Conservation (phyloP, 2,329 filamentous ascomycete genomes). For the Diaporthe vaccinii region DNA sequence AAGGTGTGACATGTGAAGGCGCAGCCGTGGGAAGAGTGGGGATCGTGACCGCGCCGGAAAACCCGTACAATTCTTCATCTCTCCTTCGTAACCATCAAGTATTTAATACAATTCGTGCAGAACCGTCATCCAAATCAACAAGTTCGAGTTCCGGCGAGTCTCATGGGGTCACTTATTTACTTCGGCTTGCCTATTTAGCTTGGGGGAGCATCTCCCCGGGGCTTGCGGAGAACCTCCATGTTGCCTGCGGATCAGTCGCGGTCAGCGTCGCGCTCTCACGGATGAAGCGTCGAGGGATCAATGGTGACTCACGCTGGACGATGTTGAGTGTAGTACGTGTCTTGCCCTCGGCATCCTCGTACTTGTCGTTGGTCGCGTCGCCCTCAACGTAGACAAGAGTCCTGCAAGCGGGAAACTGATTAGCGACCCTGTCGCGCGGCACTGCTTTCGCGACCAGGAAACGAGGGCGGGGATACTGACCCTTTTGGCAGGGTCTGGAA, state of each 20-base stretch:
- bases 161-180: neutral
- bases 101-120: constrained; percentile 14
- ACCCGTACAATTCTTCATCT: constrained; percentile 17
- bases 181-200: neutral
- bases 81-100: constrained; percentile 30
- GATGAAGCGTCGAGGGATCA: neutral
- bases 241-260: constrained; percentile 52
- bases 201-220: constrained; percentile 9
- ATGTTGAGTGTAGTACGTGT: constrained; percentile 75
- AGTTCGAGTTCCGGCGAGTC: neutral
- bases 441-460: neutral
- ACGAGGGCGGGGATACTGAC: constrained; percentile 66
- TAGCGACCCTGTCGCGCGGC: neutral
- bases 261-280: constrained; percentile 26
- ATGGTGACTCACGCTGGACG: constrained; percentile 79
- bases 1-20: neutral
- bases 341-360: constrained; percentile 79
- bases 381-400: constrained; percentile 87
- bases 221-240: constrained; percentile 60
- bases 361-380: constrained; percentile 78
- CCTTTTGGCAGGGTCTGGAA: constrained; percentile 84
- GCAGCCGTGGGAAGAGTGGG: constrained; percentile 24
- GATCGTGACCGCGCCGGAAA: constrained; percentile 15
- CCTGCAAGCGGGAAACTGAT: constrained; percentile 60
- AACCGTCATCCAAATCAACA: neutral